Percentiles rank a stretch among this genome's conserved stretches.
Evolutionary conservation across 208 protist genomes (phyloP).

Genomic region (Herpetomonas muscarum): DNA sequence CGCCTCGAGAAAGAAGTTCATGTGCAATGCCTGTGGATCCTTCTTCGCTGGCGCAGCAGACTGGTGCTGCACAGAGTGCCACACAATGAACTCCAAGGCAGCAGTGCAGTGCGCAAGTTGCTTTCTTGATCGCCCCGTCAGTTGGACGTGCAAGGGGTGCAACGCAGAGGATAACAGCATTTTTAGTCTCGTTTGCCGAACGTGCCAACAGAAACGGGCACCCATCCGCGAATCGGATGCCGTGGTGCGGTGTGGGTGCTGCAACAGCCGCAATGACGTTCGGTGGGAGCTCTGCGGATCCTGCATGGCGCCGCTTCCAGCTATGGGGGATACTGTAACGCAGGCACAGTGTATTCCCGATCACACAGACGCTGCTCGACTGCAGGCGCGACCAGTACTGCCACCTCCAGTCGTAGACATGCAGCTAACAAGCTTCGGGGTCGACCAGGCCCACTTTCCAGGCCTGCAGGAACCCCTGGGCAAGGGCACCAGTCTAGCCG

Average conservation of each 20-base stretch:
- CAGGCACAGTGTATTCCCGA: no score
- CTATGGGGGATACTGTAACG: neutral
- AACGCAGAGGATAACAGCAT: constrained; percentile 32
- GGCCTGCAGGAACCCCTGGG: no score
- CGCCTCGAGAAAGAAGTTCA: constrained; percentile 40
- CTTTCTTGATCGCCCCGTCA: constrained; percentile 31
- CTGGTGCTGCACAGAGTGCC: constrained; percentile 72
- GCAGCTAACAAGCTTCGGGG: no score
- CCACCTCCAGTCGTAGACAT: no score
- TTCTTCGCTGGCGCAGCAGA: constrained; percentile 58
- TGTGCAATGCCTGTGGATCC: constrained; percentile 33
- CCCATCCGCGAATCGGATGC: constrained; percentile 28
- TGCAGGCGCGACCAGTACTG: no score
- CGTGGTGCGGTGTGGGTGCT: constrained; percentile 36
- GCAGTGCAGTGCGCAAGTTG: constrained; percentile 66
- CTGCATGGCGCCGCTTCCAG: constrained; percentile 36
- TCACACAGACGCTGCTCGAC: neutral
- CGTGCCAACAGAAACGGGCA: constrained; percentile 25
- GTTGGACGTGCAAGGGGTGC: constrained; percentile 59
- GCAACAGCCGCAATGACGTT: constrained; percentile 56
- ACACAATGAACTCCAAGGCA: constrained; percentile 50
- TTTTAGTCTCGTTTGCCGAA: constrained; percentile 31
- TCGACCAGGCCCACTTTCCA: no score
- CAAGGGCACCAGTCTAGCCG: no score
- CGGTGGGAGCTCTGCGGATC: constrained; percentile 78